These are phyloP conservation scores for Agastache rugosa DNA, from an alignment of 257 asterid genomes.

Conservation along the genomic window DNA sequence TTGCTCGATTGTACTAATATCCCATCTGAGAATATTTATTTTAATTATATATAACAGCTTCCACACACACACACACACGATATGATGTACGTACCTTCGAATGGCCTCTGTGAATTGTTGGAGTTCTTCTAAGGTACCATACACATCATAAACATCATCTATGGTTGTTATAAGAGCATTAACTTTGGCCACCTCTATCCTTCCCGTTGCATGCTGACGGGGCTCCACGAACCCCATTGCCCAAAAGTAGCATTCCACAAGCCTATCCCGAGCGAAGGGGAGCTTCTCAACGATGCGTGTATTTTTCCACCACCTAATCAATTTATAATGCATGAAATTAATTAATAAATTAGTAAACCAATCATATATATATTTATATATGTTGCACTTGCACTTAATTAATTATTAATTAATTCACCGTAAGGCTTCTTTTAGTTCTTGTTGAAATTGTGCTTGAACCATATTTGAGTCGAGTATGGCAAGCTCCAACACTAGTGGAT, in stretches of 20 bases:
- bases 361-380: not conserved
- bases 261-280: conserved; percentile 59
- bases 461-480: conserved; percentile 55
- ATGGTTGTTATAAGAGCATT: conserved; percentile 38
- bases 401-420: conserved; percentile 31
- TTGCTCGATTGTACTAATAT: conserved; percentile 31
- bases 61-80: not conserved
- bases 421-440: conserved; percentile 48
- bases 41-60: not conserved
- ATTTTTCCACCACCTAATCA: conserved; percentile 64
- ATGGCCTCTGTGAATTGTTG: conserved; percentile 42
- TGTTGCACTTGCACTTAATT: not conserved
- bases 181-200: conserved; percentile 31
- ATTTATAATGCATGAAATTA: too few species aligned
- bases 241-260: conserved; percentile 55
- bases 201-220: not conserved
- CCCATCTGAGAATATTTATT: conserved; percentile 32
- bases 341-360: too few species aligned
- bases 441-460: conserved; percentile 44
- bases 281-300: conserved; percentile 48
- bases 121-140: conserved; percentile 51
- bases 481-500: conserved; percentile 46
- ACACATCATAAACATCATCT: conserved; percentile 48
- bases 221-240: conserved; percentile 39
- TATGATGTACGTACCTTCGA: conserved; percentile 42